These are phyloP conservation scores for Rhodamnia rubescens DNA, from an alignment of 345 rosid species.

Conservation along the genomic window DNA sequence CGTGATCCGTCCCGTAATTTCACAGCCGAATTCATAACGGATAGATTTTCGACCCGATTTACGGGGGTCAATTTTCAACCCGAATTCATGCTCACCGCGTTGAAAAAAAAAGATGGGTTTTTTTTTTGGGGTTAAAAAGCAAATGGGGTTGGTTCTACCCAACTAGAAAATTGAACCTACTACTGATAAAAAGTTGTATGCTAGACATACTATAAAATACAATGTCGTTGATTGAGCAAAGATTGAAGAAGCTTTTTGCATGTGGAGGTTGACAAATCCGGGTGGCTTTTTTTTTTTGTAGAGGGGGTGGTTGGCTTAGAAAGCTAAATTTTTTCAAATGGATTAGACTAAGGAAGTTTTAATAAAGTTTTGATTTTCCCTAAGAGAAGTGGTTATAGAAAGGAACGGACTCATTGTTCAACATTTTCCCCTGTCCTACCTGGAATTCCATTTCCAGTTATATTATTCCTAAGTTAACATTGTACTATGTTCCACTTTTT, in stretches of 20 bases:
- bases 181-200: not conserved
- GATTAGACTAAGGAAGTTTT: not conserved
- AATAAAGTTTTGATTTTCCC: not conserved
- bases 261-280: slow-evolving; percentile 53
- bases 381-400: slow-evolving; percentile 15
- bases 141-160: not conserved
- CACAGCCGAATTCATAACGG: not conserved
- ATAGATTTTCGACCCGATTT: not conserved
- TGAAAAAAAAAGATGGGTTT: not conserved
- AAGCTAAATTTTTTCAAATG: not conserved
- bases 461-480: not conserved
- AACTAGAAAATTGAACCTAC: not conserved
- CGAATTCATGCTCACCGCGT: not conserved
- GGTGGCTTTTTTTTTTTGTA: slow-evolving; percentile 18
- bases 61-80: not conserved
- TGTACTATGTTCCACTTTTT: not conserved
- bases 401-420: not conserved
- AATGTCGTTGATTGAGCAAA: slow-evolving; percentile 7
- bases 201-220: not conserved
- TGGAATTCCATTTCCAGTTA: slow-evolving; percentile 38
- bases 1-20: not conserved
- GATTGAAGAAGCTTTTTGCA: slow-evolving; percentile 27
- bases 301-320: slow-evolving; percentile 32
- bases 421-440: slow-evolving; percentile 17
- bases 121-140: not conserved